Evolutionary conservation across 805 yeast species (phyloP), one percentile per base, ranked within the genome.

Genomic region (Hanseniaspora hatyaiensis): DNA sequence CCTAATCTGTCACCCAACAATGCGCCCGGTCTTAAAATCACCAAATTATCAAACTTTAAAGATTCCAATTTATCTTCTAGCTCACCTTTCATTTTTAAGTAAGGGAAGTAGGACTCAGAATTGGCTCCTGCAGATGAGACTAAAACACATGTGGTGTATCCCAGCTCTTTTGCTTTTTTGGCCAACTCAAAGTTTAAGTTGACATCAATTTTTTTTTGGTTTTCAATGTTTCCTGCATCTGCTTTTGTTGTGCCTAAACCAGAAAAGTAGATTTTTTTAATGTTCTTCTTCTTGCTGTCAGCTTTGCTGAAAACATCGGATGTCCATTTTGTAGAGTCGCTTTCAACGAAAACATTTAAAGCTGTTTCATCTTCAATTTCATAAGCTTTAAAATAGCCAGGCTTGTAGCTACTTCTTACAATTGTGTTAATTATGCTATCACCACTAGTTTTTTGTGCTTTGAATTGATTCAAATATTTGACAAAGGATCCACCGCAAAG

Each of bases 11-110:
- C 72, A 4, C 95, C 95, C 5, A 83, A 55, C 31, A 86, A 65
- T 0, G 68, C 60, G 12, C 95, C 95, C 0, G 96, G 96, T 57
- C 84, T 72, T 49, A 87, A 61, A 52, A 87, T 80, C 44, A 85
- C 73, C 1, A 87, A 77, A 47, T 76, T 69, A n/a, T 78, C 79
- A 61, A 85, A 87, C 23, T 69, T 72, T 50, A 86, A 66, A 0
- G 66, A 77, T 37, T 69, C 63, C 8, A 87, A 65, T 40, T 76
- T 85, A 38, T 77, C 72, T 59, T 87, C 96, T 41, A 82, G 67
- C 44, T 78, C 74, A 24, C 94, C 95, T 60, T 87, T 87, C 62
- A 81, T 70, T 54, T 70, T 70, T 37, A 74, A 45, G 56, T 86
- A 87, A 4, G 79, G 71, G 34, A 83, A 67, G n/a, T 54, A 55